These are phyloP conservation scores for Tricholoma sp. DNA, from an alignment of 768 basidiomycete genomes.

Conservation along the genomic window DNA sequence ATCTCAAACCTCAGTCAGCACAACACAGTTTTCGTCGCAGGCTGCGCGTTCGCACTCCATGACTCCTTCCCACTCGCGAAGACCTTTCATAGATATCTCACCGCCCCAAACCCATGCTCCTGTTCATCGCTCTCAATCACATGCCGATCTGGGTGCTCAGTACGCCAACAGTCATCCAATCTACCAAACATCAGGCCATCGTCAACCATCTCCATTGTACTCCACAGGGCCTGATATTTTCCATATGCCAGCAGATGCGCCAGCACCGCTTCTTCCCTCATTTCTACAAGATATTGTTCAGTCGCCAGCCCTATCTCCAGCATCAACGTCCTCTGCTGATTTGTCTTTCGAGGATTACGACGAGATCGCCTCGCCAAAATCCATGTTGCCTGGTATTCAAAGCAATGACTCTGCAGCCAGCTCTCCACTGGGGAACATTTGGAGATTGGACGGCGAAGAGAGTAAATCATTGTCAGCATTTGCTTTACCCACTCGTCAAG, in stretches of 20 bases:
- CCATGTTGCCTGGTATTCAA: conserved; percentile 23
- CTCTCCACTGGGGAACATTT: conserved; percentile 51
- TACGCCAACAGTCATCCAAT: conserved; percentile 37
- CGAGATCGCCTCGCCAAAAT: conserved; percentile 24
- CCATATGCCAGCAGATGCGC: conserved; percentile 29
- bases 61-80: conserved; percentile 41
- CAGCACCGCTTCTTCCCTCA: conserved; percentile 62
- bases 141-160: conserved; percentile 41
- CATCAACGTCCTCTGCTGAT: conserved; percentile 63
- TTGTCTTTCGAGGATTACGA: conserved; percentile 59
- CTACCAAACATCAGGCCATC: conserved; percentile 62
- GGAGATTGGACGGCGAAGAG: conserved; percentile 72
- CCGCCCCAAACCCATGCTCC: conserved; percentile 27
- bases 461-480: conserved; percentile 49
- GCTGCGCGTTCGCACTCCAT: conserved; percentile 37
- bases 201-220: conserved; percentile 34
- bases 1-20: conserved; percentile 28
- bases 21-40: conserved; percentile 14
- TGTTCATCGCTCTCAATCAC: conserved; percentile 50
- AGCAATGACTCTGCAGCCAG: conserved; percentile 22
- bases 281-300: conserved; percentile 74
- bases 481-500: conserved; percentile 38
- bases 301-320: conserved; percentile 60
- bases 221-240: conserved; percentile 31
- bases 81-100: conserved; percentile 31